These are phyloP conservation scores for Otatea glauca DNA, from an alignment of 176 grass and related monocot species.

Conservation along the genomic window DNA sequence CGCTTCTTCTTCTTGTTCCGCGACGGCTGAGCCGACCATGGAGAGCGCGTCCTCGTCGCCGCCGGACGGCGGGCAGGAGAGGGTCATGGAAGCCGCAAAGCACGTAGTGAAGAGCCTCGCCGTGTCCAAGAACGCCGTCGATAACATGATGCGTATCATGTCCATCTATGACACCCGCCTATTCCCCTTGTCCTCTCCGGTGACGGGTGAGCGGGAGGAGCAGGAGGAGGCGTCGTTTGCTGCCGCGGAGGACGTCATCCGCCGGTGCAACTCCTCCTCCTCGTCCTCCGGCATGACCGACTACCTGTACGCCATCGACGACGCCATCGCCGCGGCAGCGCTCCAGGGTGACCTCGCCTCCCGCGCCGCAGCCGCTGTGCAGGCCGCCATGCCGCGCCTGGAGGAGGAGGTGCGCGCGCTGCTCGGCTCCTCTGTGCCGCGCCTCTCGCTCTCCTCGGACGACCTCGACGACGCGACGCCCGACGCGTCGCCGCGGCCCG, in stretches of 20 bases:
- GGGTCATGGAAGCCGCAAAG: conserved; percentile 62
- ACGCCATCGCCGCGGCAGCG: conserved; percentile 57
- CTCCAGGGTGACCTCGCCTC: conserved; percentile 28
- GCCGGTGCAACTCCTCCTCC: conserved; percentile 23
- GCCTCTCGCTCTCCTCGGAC: conserved; percentile 51
- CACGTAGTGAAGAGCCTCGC: conserved; percentile 66
- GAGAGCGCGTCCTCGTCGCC: conserved; percentile 15
- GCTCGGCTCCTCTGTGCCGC: conserved; percentile 44
- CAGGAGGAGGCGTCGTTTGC: conserved; percentile 44
- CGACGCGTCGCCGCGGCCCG: conserved; percentile 36
- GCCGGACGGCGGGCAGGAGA: conserved; percentile 49
- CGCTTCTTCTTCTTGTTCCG: not conserved
- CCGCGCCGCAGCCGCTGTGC: conserved; percentile 64
- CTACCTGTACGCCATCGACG: conserved; percentile 56
- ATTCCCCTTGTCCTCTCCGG: conserved; percentile 21
- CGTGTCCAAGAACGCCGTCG: conserved; percentile 79
- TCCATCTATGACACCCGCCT: conserved; percentile 62
- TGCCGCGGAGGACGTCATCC: conserved; percentile 48
- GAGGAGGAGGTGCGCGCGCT: conserved; percentile 78
- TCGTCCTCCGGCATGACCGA: conserved; percentile 6
- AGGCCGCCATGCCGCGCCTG: conserved; percentile 70
- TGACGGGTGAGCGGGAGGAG: not conserved
- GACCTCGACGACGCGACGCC: conserved; percentile 39
- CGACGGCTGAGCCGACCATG: conserved; percentile 8
- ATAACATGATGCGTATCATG: conserved; percentile 87